Percentiles rank a stretch among this genome's conserved stretches.
phyloP scores from a whole-genome alignment of 2,329 filamentous ascomycete species.

The Clathrospora elynae region DNA sequence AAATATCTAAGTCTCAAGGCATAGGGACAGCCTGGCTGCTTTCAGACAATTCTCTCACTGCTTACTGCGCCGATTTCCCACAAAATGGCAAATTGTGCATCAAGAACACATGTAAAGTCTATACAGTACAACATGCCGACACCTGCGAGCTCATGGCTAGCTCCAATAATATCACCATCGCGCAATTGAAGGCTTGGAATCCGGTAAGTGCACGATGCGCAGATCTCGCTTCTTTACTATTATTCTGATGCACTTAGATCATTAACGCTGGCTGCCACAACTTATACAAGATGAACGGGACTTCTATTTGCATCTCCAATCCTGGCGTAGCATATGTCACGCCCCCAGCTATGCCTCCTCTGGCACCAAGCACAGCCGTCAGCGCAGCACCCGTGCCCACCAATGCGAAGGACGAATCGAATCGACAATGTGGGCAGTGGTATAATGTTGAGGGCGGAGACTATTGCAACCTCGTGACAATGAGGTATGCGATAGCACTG shows the following conservation, averaged over 20 bases:
- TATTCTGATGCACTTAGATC: slow-evolving; percentile 1
- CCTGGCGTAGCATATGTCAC: not conserved
- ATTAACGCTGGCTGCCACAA: slow-evolving; percentile 1
- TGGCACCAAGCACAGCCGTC: not conserved
- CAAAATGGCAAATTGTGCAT: slow-evolving; percentile 4
- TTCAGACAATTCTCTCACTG: slow-evolving; percentile 5
- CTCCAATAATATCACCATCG: slow-evolving; percentile 2
- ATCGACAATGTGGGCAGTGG: not conserved
- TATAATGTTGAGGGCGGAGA: slow-evolving; percentile 1
- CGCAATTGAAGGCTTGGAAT: slow-evolving; percentile 5
- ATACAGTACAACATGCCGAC: not conserved
- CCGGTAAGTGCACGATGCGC: not conserved
- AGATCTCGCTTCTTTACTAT: slow-evolving; percentile 1
- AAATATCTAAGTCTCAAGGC: not conserved
- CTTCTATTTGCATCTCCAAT: not conserved
- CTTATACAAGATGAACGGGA: not conserved
- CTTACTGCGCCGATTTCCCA: slow-evolving; percentile 5
- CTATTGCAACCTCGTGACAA: slow-evolving; percentile 3
- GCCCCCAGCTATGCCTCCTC: not conserved
- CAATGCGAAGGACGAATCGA: not conserved
- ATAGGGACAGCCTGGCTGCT: slow-evolving; percentile 9
- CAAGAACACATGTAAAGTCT: slow-evolving; percentile 7
- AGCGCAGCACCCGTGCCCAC: not conserved
- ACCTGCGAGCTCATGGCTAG: slow-evolving; percentile 4
- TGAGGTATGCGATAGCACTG: slow-evolving; percentile 4